Conservation (phyloP, 1,284 basidiomycete species). For the Melampsora abietis-canadensis region DNA sequence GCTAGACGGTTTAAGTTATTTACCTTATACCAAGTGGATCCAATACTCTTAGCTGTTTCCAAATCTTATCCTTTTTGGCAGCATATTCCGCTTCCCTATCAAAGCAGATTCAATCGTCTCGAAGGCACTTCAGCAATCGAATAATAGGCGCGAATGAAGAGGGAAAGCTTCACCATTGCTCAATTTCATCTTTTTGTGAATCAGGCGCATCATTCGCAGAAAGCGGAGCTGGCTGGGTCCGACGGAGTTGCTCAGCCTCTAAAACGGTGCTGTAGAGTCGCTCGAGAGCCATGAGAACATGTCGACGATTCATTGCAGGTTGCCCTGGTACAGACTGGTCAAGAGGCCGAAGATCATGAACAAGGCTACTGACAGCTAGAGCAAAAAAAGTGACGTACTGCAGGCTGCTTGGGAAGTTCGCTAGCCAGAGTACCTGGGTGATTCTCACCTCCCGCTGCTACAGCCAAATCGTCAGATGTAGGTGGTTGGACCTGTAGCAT, state of each 20-base stretch:
- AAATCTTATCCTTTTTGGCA: slow-evolving; percentile 68
- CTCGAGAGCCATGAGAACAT: slow-evolving; percentile 78
- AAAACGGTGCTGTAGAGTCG: slow-evolving; percentile 79
- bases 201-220: slow-evolving; percentile 49
- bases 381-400: slow-evolving; percentile 24
- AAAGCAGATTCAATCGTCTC: background rate
- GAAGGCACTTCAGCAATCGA: background rate
- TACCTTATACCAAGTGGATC: slow-evolving; percentile 86
- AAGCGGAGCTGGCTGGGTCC: slow-evolving; percentile 65
- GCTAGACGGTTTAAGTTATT: slow-evolving; percentile 50
- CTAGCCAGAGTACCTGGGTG: slow-evolving; percentile 30
- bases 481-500: slow-evolving; percentile 75
- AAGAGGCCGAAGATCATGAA: slow-evolving; percentile 47
- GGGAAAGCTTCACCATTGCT: slow-evolving; percentile 44
- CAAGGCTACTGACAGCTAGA: background rate
- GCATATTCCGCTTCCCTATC: slow-evolving; percentile 64
- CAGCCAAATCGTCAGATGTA: slow-evolving; percentile 29
- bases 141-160: background rate
- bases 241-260: slow-evolving; percentile 76
- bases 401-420: slow-evolving; percentile 46
- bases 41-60: slow-evolving; percentile 77
- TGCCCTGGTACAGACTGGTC: slow-evolving; percentile 62
- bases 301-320: slow-evolving; percentile 72
- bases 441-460: slow-evolving; percentile 44
- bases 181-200: slow-evolving; percentile 40